Percentiles rank a stretch among this genome's conserved stretches.
These are phyloP conservation scores for Solanum raphanifolium DNA, from an alignment of 257 asterid genomes.

Conservation along the genomic window DNA sequence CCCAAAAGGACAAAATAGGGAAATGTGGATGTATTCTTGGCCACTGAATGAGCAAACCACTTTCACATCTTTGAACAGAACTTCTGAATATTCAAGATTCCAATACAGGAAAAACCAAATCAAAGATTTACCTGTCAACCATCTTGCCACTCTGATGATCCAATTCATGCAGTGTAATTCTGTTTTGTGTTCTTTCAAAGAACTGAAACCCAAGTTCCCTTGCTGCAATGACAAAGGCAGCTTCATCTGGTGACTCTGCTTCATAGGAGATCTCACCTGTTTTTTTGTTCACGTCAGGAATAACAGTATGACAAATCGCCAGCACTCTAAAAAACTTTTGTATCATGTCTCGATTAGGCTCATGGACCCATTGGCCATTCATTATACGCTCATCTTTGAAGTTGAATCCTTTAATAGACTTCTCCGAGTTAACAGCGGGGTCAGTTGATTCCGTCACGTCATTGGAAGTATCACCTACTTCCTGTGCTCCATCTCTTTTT, in stretches of 20 bases:
- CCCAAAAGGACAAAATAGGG: neutral
- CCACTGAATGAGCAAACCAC: neutral
- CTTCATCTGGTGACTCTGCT: constrained; percentile 99
- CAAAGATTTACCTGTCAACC: constrained; percentile 46
- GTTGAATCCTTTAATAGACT: constrained; percentile 71
- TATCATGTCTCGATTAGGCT: constrained; percentile 45
- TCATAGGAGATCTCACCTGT: constrained; percentile 65
- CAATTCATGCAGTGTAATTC: constrained; percentile 64
- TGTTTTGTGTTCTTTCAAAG: constrained; percentile 73
- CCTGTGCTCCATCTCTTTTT: constrained; percentile 28
- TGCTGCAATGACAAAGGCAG: constrained; percentile 94
- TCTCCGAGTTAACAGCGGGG: constrained; percentile 7
- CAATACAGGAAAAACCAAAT: neutral
- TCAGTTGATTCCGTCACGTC: constrained; percentile 9
- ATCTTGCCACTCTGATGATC: constrained; percentile 46
- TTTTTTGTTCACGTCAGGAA: constrained; percentile 66
- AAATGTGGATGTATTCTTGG: neutral
- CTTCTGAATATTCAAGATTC: neutral
- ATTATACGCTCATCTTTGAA: constrained; percentile 77
- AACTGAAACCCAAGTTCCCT: constrained; percentile 88
- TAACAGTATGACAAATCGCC: constrained; percentile 91
- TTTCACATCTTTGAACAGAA: neutral
- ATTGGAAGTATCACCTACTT: constrained; percentile 17
- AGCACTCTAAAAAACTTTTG: constrained; percentile 74
- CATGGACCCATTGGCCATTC: constrained; percentile 78